phyloP scores from a whole-genome alignment of 73 alveolate species.

The Stentor roeselii region DNA sequence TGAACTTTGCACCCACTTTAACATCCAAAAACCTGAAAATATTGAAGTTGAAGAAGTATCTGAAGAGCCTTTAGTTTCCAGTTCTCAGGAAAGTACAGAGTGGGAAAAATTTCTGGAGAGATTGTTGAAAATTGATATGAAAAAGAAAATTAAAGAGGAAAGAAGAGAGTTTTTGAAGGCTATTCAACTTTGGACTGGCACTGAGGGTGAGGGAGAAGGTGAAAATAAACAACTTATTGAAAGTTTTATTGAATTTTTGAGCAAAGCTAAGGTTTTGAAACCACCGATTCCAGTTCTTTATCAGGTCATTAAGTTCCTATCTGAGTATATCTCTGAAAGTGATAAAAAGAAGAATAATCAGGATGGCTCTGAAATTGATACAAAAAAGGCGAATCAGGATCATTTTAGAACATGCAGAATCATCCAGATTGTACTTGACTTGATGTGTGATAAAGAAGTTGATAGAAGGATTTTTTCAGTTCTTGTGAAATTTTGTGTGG shows the following conservation, averaged over 20 bases:
- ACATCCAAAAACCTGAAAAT: too few species aligned
- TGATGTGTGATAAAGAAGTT: constrained; percentile 33
- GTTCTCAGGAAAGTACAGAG: not conserved
- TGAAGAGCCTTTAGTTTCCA: too few species aligned
- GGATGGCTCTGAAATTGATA: constrained; percentile 20
- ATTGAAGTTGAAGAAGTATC: not conserved
- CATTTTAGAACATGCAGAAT: not conserved
- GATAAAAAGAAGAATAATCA: not conserved
- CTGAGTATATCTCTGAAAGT: not conserved
- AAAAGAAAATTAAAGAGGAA: not conserved
- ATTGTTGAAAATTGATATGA: too few species aligned
- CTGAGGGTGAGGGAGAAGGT: not conserved
- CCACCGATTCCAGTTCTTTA: not conserved
- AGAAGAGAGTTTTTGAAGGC: not conserved
- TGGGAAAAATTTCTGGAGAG: not conserved
- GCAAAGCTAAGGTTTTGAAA: not conserved
- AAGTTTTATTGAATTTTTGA: not conserved
- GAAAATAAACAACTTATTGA: not conserved
- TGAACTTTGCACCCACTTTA: not conserved
- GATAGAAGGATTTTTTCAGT: constrained; percentile 34
- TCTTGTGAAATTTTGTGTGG: constrained; percentile 42
- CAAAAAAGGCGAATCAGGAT: not conserved
- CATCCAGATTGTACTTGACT: not conserved
- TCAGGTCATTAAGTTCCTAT: not conserved
- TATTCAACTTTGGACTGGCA: not conserved